Evolutionary conservation across 352 stramenopile genomes (phyloP).

Genomic region (Phytopythium boreale): DNA sequence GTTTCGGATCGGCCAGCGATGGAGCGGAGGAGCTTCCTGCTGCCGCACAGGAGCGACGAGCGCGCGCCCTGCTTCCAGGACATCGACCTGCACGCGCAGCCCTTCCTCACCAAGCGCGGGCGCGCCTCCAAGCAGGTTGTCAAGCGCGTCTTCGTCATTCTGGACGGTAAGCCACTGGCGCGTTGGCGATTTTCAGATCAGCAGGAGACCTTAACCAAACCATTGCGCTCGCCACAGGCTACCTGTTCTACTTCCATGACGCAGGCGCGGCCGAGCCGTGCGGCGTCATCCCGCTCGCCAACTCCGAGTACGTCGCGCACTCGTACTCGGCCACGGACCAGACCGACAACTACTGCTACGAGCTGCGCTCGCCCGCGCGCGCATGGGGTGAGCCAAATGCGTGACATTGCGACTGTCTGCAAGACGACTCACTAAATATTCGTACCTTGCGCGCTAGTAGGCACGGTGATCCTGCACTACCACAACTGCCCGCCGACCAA

Average conservation of each 20-base stretch:
- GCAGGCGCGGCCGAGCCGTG: slow-evolving; percentile 44
- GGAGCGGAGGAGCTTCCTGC: slow-evolving; percentile 8
- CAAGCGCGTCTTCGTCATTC: slow-evolving; percentile 71
- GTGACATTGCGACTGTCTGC: background rate
- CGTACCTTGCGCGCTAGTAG: slow-evolving; percentile 11
- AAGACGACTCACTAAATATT: background rate
- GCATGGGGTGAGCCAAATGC: slow-evolving; percentile 39
- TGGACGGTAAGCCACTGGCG: slow-evolving; percentile 40
- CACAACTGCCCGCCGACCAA: slow-evolving; percentile 48
- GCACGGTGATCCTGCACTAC: slow-evolving; percentile 76
- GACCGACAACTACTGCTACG: slow-evolving; percentile 72
- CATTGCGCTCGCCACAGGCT: slow-evolving; percentile 24
- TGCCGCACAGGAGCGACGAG: background rate
- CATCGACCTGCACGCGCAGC: slow-evolving; percentile 59
- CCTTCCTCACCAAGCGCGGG: slow-evolving; percentile 71
- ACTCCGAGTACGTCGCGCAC: slow-evolving; percentile 66
- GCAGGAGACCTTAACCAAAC: too few species aligned
- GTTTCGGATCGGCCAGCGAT: slow-evolving; percentile 1
- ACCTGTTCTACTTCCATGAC: slow-evolving; percentile 80
- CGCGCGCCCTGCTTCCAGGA: slow-evolving; percentile 45
- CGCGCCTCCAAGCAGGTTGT: slow-evolving; percentile 63
- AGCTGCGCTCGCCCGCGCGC: slow-evolving; percentile 55
- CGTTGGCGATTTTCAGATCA: background rate
- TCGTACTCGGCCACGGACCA: slow-evolving; percentile 63
- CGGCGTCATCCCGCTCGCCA: slow-evolving; percentile 58